These are phyloP conservation scores for Olyra latifolia DNA, from an alignment of 176 grass and related monocot species.

Conservation along the genomic window DNA sequence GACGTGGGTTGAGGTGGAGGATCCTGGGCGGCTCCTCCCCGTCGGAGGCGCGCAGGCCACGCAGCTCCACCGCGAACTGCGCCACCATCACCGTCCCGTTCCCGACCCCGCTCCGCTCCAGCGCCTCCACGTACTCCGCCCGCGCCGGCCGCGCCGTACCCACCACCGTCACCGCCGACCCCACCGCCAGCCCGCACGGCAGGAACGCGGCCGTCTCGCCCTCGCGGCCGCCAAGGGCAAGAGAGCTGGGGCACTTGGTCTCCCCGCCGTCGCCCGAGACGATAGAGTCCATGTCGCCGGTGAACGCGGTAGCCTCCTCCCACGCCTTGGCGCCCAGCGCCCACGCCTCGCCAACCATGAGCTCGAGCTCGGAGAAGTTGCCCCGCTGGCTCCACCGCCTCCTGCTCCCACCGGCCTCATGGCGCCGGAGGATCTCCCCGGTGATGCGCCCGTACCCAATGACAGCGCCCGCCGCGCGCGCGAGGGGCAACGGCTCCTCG, in stretches of 20 bases:
- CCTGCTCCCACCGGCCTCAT: neutral
- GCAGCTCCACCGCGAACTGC: conserved; percentile 87
- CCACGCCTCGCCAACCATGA: conserved; percentile 71
- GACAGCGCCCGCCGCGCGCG: neutral
- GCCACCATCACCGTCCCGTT: conserved; percentile 84
- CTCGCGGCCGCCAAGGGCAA: conserved; percentile 9
- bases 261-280: conserved; percentile 22
- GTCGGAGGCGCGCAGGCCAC: conserved; percentile 59
- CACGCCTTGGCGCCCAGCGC: conserved; percentile 58
- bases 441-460: conserved; percentile 72
- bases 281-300: conserved; percentile 34
- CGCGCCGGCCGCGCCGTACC: conserved; percentile 53
- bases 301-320: conserved; percentile 64
- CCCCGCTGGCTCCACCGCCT: conserved; percentile 44
- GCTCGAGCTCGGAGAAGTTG: conserved; percentile 83
- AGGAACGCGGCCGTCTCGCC: conserved; percentile 45
- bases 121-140: conserved; percentile 60
- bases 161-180: conserved; percentile 81
- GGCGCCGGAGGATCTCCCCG: conserved; percentile 54
- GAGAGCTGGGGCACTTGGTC: conserved; percentile 55
- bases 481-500: neutral
- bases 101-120: conserved; percentile 48
- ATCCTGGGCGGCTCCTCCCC: conserved; percentile 91
- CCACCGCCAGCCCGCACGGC: conserved; percentile 70
- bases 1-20: conserved; percentile 84